Evolutionary conservation across 2,329 filamentous ascomycete genomes (phyloP), one percentile per base, ranked within the genome.

Genomic region (Plenodomus lindquistii): DNA sequence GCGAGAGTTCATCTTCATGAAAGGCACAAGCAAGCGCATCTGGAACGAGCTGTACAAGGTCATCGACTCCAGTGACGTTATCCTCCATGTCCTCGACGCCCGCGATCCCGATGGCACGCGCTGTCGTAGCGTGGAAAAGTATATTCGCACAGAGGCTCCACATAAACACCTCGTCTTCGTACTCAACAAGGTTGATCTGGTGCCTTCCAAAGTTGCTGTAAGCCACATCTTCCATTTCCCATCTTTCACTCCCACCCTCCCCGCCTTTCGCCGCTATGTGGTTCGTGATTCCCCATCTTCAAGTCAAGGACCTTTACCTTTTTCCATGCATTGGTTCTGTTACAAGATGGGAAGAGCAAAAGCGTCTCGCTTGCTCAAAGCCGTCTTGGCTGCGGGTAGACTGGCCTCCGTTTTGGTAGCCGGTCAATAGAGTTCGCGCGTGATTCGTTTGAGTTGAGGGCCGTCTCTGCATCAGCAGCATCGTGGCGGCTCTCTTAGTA

Each of bases 381-480:
- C 80, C 81, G 76, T 83, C 84, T 78, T 84, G 83, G 81, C 77
- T 73, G 75, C 75, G 80, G 84, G 81, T 83, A 86, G 88, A 87
- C 72, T 79, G 79, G 81, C 79, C 82, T 81, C 89, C 91, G 92
- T 97, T 85, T 91, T 97, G 94, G 89, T 81, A 78, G 82, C 63
- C 77, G 78, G 81, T 91, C 88, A 80, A 85, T 86, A 84, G 81
- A 87, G 82, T 78, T 31, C 77, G 77, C 81, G 55, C 81, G 82
- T 94, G 90, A 87, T 87, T 88, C 86, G 86, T 90, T 88, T 91
- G 93, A 97, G 94, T 97, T 97, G 94, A 97, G 88, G 80, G 80
- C 84, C 85, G 83, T 83, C 84, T 83, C 83, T 81, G 77, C 82
- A 72, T 71, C 37, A 63, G 69, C 69, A 81, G 81, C 77, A 76